Evolutionary conservation across 2,329 filamentous ascomycete genomes (phyloP).

Genomic region (Nectriaceae sp.): DNA sequence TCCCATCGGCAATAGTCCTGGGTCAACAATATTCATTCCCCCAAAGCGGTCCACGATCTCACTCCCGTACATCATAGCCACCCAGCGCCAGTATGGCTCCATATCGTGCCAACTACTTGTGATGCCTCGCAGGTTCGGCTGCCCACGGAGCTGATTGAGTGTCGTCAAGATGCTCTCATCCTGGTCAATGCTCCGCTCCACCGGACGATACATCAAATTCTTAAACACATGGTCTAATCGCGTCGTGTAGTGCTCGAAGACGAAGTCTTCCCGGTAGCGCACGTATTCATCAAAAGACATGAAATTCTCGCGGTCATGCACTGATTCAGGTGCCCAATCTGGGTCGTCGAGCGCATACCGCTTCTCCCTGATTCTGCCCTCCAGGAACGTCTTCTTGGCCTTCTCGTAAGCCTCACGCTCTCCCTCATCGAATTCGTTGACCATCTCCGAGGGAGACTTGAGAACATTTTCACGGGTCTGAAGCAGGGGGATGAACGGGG

Average conservation of each 20-base stretch:
- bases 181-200: constrained; percentile 25
- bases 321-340: constrained; percentile 32
- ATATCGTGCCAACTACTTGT: constrained; percentile 32
- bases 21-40: constrained; percentile 46
- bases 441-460: constrained; percentile 29
- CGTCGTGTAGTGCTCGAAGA: constrained; percentile 22
- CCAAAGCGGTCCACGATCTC: constrained; percentile 48
- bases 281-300: constrained; percentile 47
- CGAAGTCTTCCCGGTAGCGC: constrained; percentile 43
- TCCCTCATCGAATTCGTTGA: constrained; percentile 35
- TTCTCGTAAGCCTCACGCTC: constrained; percentile 38
- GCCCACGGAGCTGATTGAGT: constrained; percentile 17
- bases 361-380: constrained; percentile 9
- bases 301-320: constrained; percentile 40
- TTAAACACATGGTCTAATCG: constrained; percentile 37
- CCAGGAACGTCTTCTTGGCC: constrained; percentile 38
- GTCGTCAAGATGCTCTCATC: constrained; percentile 27
- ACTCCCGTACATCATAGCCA: constrained; percentile 45
- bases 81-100: constrained; percentile 50
- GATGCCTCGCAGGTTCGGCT: constrained; percentile 22
- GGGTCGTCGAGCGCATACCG: constrained; percentile 15
- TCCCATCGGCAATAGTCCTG: constrained; percentile 47
- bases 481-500: constrained; percentile 45
- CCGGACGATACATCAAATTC: constrained; percentile 37
- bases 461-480: constrained; percentile 39